phyloP scores from a whole-genome alignment of 305 asterid genomes.

The Solanum chacoense region DNA sequence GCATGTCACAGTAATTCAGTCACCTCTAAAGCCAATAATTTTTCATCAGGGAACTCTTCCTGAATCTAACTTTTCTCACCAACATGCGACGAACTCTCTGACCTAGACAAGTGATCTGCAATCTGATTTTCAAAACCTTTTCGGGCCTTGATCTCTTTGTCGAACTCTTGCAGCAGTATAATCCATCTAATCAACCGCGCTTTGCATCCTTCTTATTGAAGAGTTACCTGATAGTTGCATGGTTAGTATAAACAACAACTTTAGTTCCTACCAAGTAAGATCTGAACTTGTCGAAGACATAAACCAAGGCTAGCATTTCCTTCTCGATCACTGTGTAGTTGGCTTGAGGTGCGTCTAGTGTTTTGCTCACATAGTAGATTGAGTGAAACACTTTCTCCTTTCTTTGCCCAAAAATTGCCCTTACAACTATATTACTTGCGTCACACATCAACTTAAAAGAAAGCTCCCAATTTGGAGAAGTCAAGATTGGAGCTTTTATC shows the following conservation, averaged over 20 bases:
- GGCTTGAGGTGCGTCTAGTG: background rate
- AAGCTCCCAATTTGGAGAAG: background rate
- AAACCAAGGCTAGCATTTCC: background rate
- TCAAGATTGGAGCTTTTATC: background rate
- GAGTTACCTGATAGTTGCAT: background rate
- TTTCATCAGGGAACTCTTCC: background rate
- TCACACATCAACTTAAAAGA: background rate
- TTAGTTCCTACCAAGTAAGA: background rate
- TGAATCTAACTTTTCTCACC: background rate
- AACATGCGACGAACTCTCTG: background rate
- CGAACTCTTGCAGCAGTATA: rapidly evolving
- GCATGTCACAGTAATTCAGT: background rate
- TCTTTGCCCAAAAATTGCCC: background rate
- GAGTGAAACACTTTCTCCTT: background rate
- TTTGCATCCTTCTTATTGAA: background rate
- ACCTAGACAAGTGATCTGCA: background rate
- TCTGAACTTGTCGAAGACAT: background rate
- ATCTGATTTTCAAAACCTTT: background rate
- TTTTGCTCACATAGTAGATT: background rate
- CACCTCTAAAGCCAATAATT: background rate
- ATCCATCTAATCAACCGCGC: background rate
- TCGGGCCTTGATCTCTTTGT: background rate
- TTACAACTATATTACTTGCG: background rate
- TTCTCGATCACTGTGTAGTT: background rate
- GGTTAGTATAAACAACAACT: background rate